A percentile compares a stretch with the other conserved stretches of the same genome.
These are phyloP conservation scores for Isoetes engelmannii DNA, from an alignment of 83 land plant species.

Conservation along the genomic window DNA sequence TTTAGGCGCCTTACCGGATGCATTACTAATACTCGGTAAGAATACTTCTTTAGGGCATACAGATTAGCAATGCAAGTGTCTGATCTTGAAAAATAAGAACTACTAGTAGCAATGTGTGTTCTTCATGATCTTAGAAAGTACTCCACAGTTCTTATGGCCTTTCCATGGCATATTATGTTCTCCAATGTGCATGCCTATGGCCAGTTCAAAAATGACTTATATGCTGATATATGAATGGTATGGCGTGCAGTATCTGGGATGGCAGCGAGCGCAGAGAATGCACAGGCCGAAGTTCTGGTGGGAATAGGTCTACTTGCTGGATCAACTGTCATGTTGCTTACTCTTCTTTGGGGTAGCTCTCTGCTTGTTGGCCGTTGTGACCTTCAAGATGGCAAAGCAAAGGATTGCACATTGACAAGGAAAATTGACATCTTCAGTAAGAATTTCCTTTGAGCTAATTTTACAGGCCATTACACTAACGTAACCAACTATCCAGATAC, in stretches of 20 bases:
- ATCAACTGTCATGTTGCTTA: constrained; percentile 74
- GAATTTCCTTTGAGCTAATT: constrained; percentile 3
- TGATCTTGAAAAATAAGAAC: too few relatives aligned
- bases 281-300: constrained; percentile 75
- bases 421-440: constrained; percentile 42
- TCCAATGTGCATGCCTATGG: too few relatives aligned
- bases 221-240: too few relatives aligned
- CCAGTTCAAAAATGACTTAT: too few relatives aligned
- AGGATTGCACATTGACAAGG: constrained; percentile 47
- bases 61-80: too few relatives aligned
- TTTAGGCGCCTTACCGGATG: constrained; percentile 65
- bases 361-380: constrained; percentile 69
- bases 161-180: too few relatives aligned
- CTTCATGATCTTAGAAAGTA: too few relatives aligned
- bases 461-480: too few relatives aligned
- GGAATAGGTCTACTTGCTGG: constrained; percentile 96
- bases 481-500: constrained; percentile 40
- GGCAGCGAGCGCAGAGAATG: constrained; percentile 54
- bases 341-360: constrained; percentile 74
- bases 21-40: constrained; percentile 63
- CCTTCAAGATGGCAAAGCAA: constrained; percentile 25
- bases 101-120: too few relatives aligned
- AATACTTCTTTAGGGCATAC: too few relatives aligned
- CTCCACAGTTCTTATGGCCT: too few relatives aligned
- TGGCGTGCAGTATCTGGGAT: constrained; percentile 92